Evolutionary conservation across 441 rosid genomes (phyloP), one percentile per base, ranked within the genome.

Genomic region (Aquilaria agallochum): DNA sequence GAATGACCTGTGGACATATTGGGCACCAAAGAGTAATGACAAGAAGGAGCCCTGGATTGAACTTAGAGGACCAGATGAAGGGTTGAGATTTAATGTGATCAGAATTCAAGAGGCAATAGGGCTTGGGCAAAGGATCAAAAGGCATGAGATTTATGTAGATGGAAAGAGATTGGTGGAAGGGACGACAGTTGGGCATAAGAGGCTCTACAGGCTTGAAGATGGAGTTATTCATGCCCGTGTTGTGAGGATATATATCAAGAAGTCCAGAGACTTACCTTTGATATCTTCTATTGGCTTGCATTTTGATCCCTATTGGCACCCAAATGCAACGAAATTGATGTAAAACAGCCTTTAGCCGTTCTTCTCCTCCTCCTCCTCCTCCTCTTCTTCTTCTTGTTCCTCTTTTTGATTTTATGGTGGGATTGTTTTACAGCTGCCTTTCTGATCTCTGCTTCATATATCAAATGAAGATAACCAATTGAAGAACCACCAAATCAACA

Each of bases 31-130:
- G 13, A 74, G 69, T 7, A 60, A 68, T 8, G 75, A 72, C 9
- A 46, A 70, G 2, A 51, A 60, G 50, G 78, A 62, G 2, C 68
- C 67, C 46, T 85, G 95, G 90, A 74, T 85, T 58, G 88, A 82
- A 66, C 47, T 88, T 2, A 58, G 44, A 36, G 69, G 68, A 4
- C 30, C 57, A 2, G 27, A 44, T 20, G 77, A 48, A 53, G 74
- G 78, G 72, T 10, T 80, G 67, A 72, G 70, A 60, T 88, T 85
- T 49, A 88, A 83, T 34, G 90, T 83, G 68, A 59, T 88, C 11
- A 76, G 90, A 64, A 80, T 85, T 56, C 95, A 88, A 55, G 95
- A 88, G 62, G 83, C 92, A 3, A 80, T 88, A 31, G 90, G 90
- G 53, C 76, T 88, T 31, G 92, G 92, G n/a, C 92, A 88, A 66